These are phyloP conservation scores for Flaveria ramosissima DNA, from an alignment of 129 eudicot species.

Conservation along the genomic window DNA sequence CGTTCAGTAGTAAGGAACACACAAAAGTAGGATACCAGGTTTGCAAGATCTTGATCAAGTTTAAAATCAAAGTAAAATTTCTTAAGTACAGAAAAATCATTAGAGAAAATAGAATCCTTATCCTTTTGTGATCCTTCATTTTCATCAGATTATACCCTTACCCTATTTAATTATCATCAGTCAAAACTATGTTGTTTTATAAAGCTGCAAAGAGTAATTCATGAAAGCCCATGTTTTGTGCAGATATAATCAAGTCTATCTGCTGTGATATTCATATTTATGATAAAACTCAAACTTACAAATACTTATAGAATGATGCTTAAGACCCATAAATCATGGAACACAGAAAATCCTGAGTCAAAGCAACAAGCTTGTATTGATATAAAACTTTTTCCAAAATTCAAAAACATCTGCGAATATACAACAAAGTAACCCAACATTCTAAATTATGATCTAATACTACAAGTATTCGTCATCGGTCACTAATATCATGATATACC, in stretches of 20 bases:
- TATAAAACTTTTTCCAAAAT: background rate
- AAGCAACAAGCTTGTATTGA: background rate
- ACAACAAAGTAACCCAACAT: constrained; percentile 18
- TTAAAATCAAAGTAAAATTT: background rate
- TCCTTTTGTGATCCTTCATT: too few relatives aligned
- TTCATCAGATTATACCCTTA: background rate
- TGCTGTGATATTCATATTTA: background rate
- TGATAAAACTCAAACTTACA: background rate
- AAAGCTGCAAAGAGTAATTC: background rate
- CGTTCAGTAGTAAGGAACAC: background rate
- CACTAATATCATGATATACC: constrained; percentile 44
- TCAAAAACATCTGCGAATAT: constrained; percentile 22
- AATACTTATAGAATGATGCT: background rate
- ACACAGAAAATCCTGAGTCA: background rate
- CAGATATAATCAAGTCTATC: background rate
- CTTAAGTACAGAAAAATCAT: background rate
- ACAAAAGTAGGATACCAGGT: background rate
- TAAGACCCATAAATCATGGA: background rate
- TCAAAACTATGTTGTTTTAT: background rate
- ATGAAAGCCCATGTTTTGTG: constrained; percentile 6
- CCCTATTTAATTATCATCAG: background rate
- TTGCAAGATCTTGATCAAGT: background rate
- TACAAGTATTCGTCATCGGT: constrained; percentile 11
- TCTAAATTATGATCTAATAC: constrained; percentile 3
- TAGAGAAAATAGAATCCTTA: background rate